Evolutionary conservation across 148 eudicot genomes (phyloP), one percentile per base, ranked within the genome.

Genomic region (Rhododendron kiyosumense): DNA sequence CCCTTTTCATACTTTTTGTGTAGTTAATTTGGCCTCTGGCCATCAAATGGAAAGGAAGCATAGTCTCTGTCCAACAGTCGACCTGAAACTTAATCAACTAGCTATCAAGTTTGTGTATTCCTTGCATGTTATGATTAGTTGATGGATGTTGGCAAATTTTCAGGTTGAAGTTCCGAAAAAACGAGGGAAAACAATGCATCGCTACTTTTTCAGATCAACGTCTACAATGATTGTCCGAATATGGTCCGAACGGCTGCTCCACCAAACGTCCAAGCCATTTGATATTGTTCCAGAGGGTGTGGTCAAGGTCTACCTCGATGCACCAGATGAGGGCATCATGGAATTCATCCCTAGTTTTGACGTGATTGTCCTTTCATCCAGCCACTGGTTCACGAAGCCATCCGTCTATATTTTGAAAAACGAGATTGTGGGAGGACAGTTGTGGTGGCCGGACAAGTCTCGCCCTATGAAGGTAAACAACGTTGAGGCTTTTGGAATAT

Each of bases 231-330:
- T 96, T 75, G 90, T 90, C 82, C 96, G 99, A 6, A 92, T 94
- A 84, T 95, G 98, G 99, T 96, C 99, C 32, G 93, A 98, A 20
- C 94, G 99, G 99, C 98, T 95, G 45, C 94, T 96, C 76, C 94
- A 93, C 85, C 92, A 90, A 91, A 90, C 95, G 57, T 81, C 96
- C 34, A 92, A 91, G 59, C 85, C 94, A 24, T 91, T 91, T 9
- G 91, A 90, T 45, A 79, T 79, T 77, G 90, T 90, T 61, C 99
- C 98, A 1, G 87, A 84, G 11, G 95, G 95, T 67, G 90, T 96
- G 85, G 87, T 85, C 59, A 94, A 95, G 91, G 94, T 96, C 87
- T 94, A 93, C 86, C 98, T 96, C n/a, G 99, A 96, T 78, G 86
- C 89, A 59, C 97, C 96, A 5, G 99, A 96, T 41, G 95, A 93